A percentile compares a stretch with the other conserved stretches of the same genome.
phyloP scores from a whole-genome alignment of 2,329 filamentous ascomycete genomes.

The Hawksworthiomyces lignivorus region DNA sequence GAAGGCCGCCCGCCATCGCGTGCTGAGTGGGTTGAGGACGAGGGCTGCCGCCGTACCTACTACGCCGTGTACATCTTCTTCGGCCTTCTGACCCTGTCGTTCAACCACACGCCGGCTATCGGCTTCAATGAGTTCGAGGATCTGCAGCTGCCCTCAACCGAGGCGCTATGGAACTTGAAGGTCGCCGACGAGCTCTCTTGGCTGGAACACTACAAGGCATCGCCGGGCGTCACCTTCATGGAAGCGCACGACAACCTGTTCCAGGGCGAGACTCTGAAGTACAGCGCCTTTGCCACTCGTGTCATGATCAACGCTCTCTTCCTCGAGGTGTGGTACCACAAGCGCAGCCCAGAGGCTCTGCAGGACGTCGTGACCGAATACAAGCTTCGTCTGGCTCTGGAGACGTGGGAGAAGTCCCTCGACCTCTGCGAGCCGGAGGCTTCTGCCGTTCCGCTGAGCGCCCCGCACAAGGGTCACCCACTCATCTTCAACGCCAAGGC shows the following conservation, averaged over 20 bases:
- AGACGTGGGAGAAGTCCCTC: slow-evolving; percentile 98
- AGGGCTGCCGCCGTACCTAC: slow-evolving; percentile 92
- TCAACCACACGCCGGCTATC: slow-evolving; percentile 96
- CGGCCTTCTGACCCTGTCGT: slow-evolving; percentile 85
- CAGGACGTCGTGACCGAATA: slow-evolving; percentile 98
- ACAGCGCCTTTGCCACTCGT: slow-evolving; percentile 93
- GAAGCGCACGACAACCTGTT: slow-evolving; percentile 93
- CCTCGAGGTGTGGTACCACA: slow-evolving; percentile 97
- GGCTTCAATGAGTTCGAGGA: slow-evolving; percentile 98
- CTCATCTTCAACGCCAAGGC: slow-evolving; percentile 98
- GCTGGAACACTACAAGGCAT: slow-evolving; percentile 67
- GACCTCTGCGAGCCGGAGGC: slow-evolving; percentile 88
- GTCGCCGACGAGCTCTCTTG: slow-evolving; percentile 72
- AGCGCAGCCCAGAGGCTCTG: slow-evolving; percentile 92
- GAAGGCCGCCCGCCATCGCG: slow-evolving; percentile 68
- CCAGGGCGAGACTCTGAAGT: slow-evolving; percentile 81
- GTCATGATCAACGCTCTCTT: slow-evolving; percentile 99
- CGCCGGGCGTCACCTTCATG: slow-evolving; percentile 76
- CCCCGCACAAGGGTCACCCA: slow-evolving; percentile 91
- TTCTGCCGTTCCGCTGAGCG: slow-evolving; percentile 80
- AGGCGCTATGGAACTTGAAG: slow-evolving; percentile 87
- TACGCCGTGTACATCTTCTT: slow-evolving; percentile 99
- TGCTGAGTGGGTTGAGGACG: slow-evolving; percentile 91
- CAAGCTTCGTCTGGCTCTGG: slow-evolving; percentile 88
- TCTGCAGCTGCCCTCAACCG: slow-evolving; percentile 83